Evolutionary conservation across 2,329 filamentous ascomycete species (phyloP), one percentile per base, ranked within the genome.

Genomic region (Ceratocystis alfenasii): DNA sequence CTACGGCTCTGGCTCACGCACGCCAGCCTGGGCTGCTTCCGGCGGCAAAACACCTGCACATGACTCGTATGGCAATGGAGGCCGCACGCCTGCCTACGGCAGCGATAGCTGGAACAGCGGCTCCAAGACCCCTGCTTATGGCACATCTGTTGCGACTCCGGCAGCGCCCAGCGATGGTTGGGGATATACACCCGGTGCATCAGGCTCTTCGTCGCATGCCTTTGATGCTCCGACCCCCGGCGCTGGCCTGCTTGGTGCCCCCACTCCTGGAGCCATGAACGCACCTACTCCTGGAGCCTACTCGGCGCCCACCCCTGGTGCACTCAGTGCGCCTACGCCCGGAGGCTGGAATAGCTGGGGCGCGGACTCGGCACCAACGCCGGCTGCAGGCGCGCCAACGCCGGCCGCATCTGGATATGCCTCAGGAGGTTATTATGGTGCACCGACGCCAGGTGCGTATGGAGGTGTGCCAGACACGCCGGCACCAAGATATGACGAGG

Each of bases 61-160:
- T 15, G 83, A 87, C 71, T 79, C 80, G 22, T 89, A 87, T 71
- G 83, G 81, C 65, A 80, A 82, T 66, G 87, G 87, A 6, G 86
- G 84, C n/a, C 87, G 85, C 71, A 87, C 84, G 12, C 86, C 82
- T 57, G 87, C 81, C 64, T 90, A 86, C 70, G 75, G 77, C 48
- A 76, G 78, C 64, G 86, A 87, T 67, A 78, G 81, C 41, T 89
- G 87, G 78, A 83, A 79, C 15, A 79, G 82, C 3, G 85, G 88
- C 5, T 88, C 87, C 36, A 89, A 92, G 74, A 95, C 90, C 0
- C 91, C 91, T 2, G 86, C 84, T 1, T 91, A 88, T 72, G 83
- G 82, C 30, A 78, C 77, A 7, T 82, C 82, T 2, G 83, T 82
- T 2, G 81, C 82, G 1, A 85, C 83, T 0, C 82, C 82, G 0